phyloP scores from a whole-genome alignment of 352 stramenopile species.

The Phytopythium boreale region DNA sequence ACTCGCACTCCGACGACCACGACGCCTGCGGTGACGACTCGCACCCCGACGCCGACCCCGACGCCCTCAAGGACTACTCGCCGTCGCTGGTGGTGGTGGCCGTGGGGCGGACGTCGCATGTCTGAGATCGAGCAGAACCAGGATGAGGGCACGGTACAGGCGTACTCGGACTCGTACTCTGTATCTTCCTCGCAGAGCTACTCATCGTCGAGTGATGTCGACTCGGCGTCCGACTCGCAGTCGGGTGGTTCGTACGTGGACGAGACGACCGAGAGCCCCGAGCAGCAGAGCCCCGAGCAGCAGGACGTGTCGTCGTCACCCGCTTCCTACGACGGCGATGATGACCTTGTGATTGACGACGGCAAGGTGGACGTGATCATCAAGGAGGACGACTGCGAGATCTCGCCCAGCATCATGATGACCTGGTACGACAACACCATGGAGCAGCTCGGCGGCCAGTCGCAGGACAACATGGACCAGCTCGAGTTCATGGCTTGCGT shows the following conservation, averaged over 20 bases:
- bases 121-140: background rate
- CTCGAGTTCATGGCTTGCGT: conserved; percentile 53
- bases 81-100: conserved; percentile 7
- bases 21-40: conserved; percentile 1
- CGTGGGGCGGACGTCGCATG: background rate
- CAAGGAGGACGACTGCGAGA: conserved; percentile 13
- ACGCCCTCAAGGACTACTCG: background rate
- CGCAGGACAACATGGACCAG: conserved; percentile 32
- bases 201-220: background rate
- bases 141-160: background rate
- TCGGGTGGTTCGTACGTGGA: background rate
- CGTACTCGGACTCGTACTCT: background rate
- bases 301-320: background rate
- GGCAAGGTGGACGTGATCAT: conserved; percentile 33
- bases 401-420: conserved; percentile 23
- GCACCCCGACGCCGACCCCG: background rate
- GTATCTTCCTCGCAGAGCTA: background rate
- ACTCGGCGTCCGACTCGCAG: background rate
- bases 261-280: background rate
- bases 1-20: conserved; percentile 5
- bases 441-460: conserved; percentile 26
- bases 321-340: conserved; percentile 11
- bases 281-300: background rate
- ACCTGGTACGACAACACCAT: conserved; percentile 39
- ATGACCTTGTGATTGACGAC: conserved; percentile 16